Evolutionary conservation across 345 rosid species (phyloP), one percentile per base, ranked within the genome.

Genomic region (Salix purpurea): DNA sequence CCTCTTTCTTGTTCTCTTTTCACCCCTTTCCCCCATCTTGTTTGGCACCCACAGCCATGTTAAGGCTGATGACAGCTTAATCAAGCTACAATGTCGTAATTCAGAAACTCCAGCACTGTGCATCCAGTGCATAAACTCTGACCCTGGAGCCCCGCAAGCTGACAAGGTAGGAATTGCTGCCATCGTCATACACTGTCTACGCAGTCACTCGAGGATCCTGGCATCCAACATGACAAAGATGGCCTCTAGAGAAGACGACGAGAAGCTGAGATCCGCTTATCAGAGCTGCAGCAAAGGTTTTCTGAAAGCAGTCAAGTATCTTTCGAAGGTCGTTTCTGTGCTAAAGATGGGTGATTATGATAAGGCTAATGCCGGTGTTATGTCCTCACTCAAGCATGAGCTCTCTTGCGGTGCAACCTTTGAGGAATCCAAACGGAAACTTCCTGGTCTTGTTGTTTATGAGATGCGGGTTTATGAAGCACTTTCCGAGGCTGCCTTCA

Each of bases 41-140:
- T 39, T 23, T 16, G 28, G 44, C 42, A 42, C 7, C 32, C 5
- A 10, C 24, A 69, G n/a, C 10, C 77, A 19, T 24, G 74, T 79
- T 68, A 21, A 2, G 30, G 77, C 85, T 6, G 65, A 79, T 12
- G 71, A 79, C 1, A 16, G 1, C 4, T 9, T 84, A 10, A 82
- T 82, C 54, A 18, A 70, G 30, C 44, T 2, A 16, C 56, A 54
- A 67, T 86, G 84, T 21, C 73, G 50, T 70, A 21, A 71, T 18
- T 68, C 83, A 34, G 77, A 77, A 7, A 65, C 46, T 9, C 77
- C 83, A 4, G 13, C 62, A n/a, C 3, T 44, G 2, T 86, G 87
- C 62, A 12, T 77, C 28, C 68, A 61, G 1, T 86, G 87, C 76
- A 2, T 86, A 16, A 70, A 73, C n/a, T 86, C 85, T 23, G 42